A percentile compares a stretch with the other conserved stretches of the same genome.
Conservation (phyloP, 257 asterid genomes). For the Ilex asprella region DNA sequence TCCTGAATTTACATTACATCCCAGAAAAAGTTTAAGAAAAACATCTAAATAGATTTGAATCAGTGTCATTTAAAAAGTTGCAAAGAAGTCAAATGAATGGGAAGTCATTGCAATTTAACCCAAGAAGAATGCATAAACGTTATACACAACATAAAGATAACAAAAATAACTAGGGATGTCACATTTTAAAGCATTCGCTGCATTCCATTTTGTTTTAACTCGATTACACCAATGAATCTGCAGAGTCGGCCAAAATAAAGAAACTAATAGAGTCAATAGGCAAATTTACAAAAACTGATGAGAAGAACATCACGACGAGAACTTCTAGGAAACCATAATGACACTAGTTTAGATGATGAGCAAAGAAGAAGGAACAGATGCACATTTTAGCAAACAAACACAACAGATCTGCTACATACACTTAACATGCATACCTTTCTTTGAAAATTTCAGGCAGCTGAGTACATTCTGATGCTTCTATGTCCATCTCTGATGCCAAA, state of each 20-base stretch:
- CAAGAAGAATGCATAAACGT: neutral
- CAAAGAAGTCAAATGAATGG: neutral
- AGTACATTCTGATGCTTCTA: slow-evolving; percentile 42
- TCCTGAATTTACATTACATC: too few relatives aligned
- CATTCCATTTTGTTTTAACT: too few relatives aligned
- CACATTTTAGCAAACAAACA: too few relatives aligned
- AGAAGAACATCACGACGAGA: neutral
- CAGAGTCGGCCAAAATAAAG: too few relatives aligned
- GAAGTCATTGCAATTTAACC: neutral
- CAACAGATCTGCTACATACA: slow-evolving; percentile 1
- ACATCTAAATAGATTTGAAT: too few relatives aligned
- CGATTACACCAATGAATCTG: too few relatives aligned
- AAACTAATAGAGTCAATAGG: neutral
- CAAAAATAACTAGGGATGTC: too few relatives aligned
- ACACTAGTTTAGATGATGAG: neutral
- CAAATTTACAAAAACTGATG: neutral
- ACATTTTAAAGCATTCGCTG: too few relatives aligned
- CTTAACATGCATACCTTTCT: slow-evolving; percentile 44
- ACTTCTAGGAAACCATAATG: neutral
- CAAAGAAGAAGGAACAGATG: too few relatives aligned
- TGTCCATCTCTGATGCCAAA: slow-evolving; percentile 62
- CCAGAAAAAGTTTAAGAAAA: neutral
- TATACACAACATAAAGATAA: too few relatives aligned
- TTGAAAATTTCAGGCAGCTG: slow-evolving; percentile 36
- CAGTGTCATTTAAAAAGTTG: neutral